Percentiles rank a stretch among this genome's conserved stretches.
Conservation (phyloP, 441 rosid species). For the Populus hybrid region DNA sequence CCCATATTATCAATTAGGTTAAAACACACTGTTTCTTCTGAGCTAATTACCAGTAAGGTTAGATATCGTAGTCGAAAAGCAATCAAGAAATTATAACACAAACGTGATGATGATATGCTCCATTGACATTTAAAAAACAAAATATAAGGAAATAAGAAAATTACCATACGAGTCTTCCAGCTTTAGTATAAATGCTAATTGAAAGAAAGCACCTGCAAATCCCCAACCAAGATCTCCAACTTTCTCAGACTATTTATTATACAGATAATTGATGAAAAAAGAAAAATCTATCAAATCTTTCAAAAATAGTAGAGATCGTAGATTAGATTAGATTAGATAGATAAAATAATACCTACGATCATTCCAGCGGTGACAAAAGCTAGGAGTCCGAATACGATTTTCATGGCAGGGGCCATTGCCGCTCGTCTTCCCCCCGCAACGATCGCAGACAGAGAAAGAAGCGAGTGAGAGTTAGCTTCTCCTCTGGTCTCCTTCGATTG, state of each 20-base stretch:
- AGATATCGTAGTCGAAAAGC: too few relatives aligned
- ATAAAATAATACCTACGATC: constrained; percentile 58
- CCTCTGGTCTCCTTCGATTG: not conserved
- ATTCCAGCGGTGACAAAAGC: constrained; percentile 90
- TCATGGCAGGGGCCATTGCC: constrained; percentile 64
- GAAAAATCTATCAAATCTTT: not conserved
- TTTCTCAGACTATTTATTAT: not conserved
- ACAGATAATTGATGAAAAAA: not conserved
- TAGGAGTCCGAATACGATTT: constrained; percentile 68
- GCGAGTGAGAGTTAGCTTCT: not conserved
- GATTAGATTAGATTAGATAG: too few relatives aligned
- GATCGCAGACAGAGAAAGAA: not conserved
- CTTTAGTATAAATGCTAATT: constrained; percentile 63
- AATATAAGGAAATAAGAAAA: not conserved
- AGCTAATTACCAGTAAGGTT: too few relatives aligned
- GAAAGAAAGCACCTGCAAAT: constrained; percentile 75
- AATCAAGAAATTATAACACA: too few relatives aligned
- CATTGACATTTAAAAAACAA: not conserved
- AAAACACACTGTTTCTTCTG: too few relatives aligned
- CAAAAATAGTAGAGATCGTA: not conserved
- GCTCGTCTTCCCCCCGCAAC: not conserved
- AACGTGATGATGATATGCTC: too few relatives aligned
- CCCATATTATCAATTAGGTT: too few relatives aligned
- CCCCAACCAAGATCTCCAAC: constrained; percentile 13
- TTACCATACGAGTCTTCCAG: constrained; percentile 77